Base-by-base conservation (phyloP, 352 stramenopile species). In the Globisporangium middletonii region DNA sequence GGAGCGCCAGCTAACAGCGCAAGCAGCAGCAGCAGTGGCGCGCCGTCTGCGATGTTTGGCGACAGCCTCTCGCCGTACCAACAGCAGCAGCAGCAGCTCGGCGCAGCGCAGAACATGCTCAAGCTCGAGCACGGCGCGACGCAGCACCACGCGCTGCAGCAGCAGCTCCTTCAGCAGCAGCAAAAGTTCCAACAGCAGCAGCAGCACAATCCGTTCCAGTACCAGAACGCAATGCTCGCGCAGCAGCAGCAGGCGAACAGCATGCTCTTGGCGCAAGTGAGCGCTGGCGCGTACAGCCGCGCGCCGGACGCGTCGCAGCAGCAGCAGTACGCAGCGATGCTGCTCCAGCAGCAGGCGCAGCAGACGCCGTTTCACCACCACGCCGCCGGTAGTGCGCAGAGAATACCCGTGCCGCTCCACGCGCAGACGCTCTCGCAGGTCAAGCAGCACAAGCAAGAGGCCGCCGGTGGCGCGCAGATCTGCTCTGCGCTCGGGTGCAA, bases 401-500 rank as follows among this genome's bases (percentile, higher is more conserved):
- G 57, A 53, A 68, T 68, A 65, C 26, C 57, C 62, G 41, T 53
- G 67, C 65, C 48, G 45, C 57, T n/a, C 68, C 72, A 72, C 42
- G 62, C 72, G 54, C 64, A 65, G 52, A 71, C 79, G 64, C 64
- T 71, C n/a, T 69, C 67, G 33, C 74, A 86, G 33, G 69, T 68
- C 33, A 83, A 82, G 59, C 80, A 88, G 60, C 68, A 77, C 18
- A 75, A 84, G 46, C 67, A 69, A 26, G 78, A 92, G 19, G 62
- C 67, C 3, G 70, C 75, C 27, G 70, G 75, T 9, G 69, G 65
- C n/a, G 65, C 63, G 1, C 81, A 87, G 63, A 73, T 92, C 33
- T 92, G 82, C 63, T 86, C 82, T 23, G 79, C 84, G 5, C 63
- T 89, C 18, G 84, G 84, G 16, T 94, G 84, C 68, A 89, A 83